Evolutionary conservation across 345 rosid genomes (phyloP).

Genomic region (Garcia nutans): DNA sequence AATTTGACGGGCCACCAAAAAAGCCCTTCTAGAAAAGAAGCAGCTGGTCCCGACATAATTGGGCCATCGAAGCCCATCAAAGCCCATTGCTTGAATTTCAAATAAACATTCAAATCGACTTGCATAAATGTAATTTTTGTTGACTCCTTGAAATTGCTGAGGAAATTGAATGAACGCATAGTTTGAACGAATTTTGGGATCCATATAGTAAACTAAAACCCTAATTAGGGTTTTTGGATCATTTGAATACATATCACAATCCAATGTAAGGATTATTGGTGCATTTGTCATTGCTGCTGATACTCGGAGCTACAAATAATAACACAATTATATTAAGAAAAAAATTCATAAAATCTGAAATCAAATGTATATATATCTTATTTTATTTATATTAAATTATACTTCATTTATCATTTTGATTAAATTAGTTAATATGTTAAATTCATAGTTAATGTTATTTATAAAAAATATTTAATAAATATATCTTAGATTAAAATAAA

Average conservation of each 20-base stretch:
- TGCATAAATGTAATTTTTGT: slow-evolving; percentile 52
- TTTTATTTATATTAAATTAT: too few relatives aligned
- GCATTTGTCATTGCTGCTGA: slow-evolving; percentile 69
- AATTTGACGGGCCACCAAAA: slow-evolving; percentile 49
- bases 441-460: too few relatives aligned
- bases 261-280: slow-evolving; percentile 62
- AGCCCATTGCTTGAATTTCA: slow-evolving; percentile 43
- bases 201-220: slow-evolving; percentile 47
- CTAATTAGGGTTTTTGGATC: slow-evolving; percentile 56
- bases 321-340: background rate
- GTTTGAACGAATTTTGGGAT: slow-evolving; percentile 28
- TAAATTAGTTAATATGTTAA: too few relatives aligned
- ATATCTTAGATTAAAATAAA: too few relatives aligned
- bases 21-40: slow-evolving; percentile 54
- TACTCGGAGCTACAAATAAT: slow-evolving; percentile 53
- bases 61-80: slow-evolving; percentile 52
- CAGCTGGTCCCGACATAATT: slow-evolving; percentile 54
- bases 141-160: slow-evolving; percentile 54
- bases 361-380: too few relatives aligned
- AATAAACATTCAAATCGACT: slow-evolving; percentile 40
- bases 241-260: slow-evolving; percentile 79
- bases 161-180: slow-evolving; percentile 65
- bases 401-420: too few relatives aligned
- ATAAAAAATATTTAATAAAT: too few relatives aligned
- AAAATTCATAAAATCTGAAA: background rate